Evolutionary conservation across 208 protist species (phyloP).

Genomic region (Porcisia deanei): DNA sequence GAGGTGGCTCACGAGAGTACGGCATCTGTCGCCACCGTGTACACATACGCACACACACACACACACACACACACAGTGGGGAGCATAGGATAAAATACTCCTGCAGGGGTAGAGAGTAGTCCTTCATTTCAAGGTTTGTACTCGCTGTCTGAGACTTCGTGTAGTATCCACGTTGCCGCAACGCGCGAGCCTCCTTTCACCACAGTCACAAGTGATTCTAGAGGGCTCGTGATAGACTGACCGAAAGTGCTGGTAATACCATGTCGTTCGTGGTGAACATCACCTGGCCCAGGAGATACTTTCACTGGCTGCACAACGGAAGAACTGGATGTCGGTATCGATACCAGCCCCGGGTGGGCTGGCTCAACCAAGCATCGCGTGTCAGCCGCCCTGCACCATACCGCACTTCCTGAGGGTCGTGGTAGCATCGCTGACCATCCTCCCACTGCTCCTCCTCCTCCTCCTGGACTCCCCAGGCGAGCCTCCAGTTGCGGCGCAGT

Average conservation of each 20-base stretch:
- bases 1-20: background rate
- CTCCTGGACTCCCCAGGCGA: background rate
- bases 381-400: slow-evolving; percentile 15
- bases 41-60: background rate
- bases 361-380: slow-evolving; percentile 31
- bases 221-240: background rate
- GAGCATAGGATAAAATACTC: background rate
- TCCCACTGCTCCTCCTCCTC: background rate
- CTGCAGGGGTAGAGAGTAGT: background rate
- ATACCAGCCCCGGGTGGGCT: slow-evolving; percentile 16
- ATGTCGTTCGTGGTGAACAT: background rate
- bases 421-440: slow-evolving; percentile 6
- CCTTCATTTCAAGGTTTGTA: slow-evolving; percentile 7
- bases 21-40: background rate
- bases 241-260: background rate
- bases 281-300: no score
- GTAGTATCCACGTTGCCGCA: slow-evolving; percentile 14
- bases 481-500: slow-evolving; percentile 4
- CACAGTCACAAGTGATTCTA: slow-evolving; percentile 17
- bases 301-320: background rate
- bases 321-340: slow-evolving; percentile 2
- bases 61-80: background rate
- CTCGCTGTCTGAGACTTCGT: slow-evolving; percentile 5
- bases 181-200: slow-evolving; percentile 20
- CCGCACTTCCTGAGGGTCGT: slow-evolving; percentile 14